phyloP scores from a whole-genome alignment of 345 rosid genomes.

The Erysimum cheiranthoides region DNA sequence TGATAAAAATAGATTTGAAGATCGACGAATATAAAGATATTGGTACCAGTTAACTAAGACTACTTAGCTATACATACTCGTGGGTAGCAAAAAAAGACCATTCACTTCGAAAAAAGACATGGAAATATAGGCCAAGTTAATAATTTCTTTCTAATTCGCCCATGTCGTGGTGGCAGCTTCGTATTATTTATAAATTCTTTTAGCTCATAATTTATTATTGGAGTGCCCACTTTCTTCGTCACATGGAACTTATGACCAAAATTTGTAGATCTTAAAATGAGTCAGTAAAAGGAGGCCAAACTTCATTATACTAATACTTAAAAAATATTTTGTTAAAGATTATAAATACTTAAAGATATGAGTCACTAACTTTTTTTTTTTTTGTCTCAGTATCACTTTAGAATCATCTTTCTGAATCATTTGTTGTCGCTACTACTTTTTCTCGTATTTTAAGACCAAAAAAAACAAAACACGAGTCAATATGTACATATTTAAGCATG shows the following conservation, averaged over 20 bases:
- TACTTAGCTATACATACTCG: not conserved
- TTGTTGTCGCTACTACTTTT: not conserved
- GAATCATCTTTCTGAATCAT: not conserved
- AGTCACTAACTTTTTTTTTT: constrained; percentile 15
- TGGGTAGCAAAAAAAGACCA: not conserved
- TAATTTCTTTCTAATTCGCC: no score
- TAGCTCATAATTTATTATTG: constrained; percentile 15
- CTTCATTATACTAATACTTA: not conserved
- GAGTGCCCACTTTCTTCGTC: constrained; percentile 11
- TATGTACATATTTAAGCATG: constrained; percentile 7
- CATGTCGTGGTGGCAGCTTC: not conserved
- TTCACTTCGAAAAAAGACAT: not conserved
- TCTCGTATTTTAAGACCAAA: not conserved
- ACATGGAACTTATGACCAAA: constrained; percentile 32
- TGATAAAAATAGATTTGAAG: not conserved
- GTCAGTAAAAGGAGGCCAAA: constrained; percentile 20
- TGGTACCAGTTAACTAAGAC: not conserved
- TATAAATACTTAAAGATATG: not conserved
- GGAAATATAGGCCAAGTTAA: not conserved
- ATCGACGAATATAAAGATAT: not conserved
- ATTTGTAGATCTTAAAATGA: constrained; percentile 23
- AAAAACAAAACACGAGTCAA: constrained; percentile 7
- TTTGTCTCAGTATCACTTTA: constrained; percentile 1
- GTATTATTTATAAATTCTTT: constrained; percentile 1
- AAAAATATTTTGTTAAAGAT: no score